Evolutionary conservation across 1,139 yeast genomes (phyloP).

Genomic region (Nakaseomyces delphensis): DNA sequence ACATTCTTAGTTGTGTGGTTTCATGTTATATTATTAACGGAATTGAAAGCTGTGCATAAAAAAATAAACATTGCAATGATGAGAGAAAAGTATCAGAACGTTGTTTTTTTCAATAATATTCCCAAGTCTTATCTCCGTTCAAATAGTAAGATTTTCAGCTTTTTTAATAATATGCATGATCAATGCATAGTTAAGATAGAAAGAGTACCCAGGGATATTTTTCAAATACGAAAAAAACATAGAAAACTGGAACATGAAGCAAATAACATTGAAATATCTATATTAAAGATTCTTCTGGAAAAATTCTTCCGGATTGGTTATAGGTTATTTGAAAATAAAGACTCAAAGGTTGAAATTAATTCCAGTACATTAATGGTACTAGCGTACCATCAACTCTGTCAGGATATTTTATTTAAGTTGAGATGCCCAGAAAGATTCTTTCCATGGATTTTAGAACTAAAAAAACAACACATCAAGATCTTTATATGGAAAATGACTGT

Average conservation of each 20-base stretch:
- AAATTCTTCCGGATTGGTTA: slow-evolving; percentile 13
- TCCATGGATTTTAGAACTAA: slow-evolving; percentile 3
- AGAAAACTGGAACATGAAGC: slow-evolving; percentile 33
- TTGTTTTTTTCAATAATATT: slow-evolving; percentile 44
- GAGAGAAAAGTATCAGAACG: slow-evolving; percentile 30
- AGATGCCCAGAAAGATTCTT: slow-evolving; percentile 7
- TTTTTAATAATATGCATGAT: slow-evolving; percentile 24
- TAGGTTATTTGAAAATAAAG: neutral
- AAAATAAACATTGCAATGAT: slow-evolving; percentile 33
- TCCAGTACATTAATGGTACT: slow-evolving; percentile 1
- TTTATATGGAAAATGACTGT: neutral
- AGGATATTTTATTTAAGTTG: neutral
- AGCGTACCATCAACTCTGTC: slow-evolving; percentile 2
- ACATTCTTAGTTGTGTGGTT: slow-evolving; percentile 44
- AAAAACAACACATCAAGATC: neutral
- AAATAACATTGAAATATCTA: slow-evolving; percentile 36
- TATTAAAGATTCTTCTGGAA: slow-evolving; percentile 23
- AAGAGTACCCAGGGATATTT: slow-evolving; percentile 41
- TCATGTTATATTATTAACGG: slow-evolving; percentile 45
- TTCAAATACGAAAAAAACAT: slow-evolving; percentile 32
- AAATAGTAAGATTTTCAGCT: slow-evolving; percentile 30
- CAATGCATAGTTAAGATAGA: slow-evolving; percentile 38
- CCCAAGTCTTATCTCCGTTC: slow-evolving; percentile 35
- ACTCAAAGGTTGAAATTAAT: neutral
- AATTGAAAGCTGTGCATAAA: slow-evolving; percentile 37